phyloP scores from a whole-genome alignment of 805 yeast species.

The Hermanozyma aechmeae region DNA sequence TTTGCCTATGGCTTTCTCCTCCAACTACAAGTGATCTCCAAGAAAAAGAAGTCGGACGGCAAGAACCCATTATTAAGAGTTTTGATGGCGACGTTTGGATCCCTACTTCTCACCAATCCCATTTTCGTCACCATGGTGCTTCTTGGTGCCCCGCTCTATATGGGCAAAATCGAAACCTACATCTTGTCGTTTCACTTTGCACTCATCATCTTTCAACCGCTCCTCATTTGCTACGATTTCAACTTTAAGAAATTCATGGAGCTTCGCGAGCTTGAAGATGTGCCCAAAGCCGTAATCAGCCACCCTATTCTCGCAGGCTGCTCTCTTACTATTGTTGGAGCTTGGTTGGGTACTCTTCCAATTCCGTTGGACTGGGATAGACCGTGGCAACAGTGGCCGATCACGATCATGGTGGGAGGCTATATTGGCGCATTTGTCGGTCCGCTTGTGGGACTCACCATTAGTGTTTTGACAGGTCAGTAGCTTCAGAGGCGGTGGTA shows the following conservation, averaged over 20 bases:
- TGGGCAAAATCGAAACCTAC: conserved; percentile 44
- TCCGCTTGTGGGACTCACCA: too few relatives aligned
- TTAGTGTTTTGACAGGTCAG: too few relatives aligned
- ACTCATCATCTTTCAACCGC: conserved; percentile 50
- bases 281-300: conserved; percentile 19
- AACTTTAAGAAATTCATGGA: conserved; percentile 31
- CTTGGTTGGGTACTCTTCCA: conserved; percentile 90
- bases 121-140: conserved; percentile 39
- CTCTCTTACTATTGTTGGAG: conserved; percentile 41
- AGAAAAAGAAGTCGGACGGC: conserved; percentile 1
- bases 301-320: conserved; percentile 20
- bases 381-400: conserved; percentile 95
- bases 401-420: conserved; percentile 73
- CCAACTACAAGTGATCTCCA: conserved; percentile 1
- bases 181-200: conserved; percentile 56
- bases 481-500: too few relatives aligned
- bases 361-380: conserved; percentile 98
- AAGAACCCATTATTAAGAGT: conserved; percentile 6
- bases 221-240: conserved; percentile 46
- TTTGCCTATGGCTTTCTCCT: conserved; percentile 11
- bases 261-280: conserved; percentile 13
- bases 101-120: conserved; percentile 27
- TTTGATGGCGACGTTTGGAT: conserved; percentile 5
- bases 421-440: conserved; percentile 69
- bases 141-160: conserved; percentile 74